Conservation (phyloP, 2,329 filamentous ascomycete species). For the Fusarium xylarioides region DNA sequence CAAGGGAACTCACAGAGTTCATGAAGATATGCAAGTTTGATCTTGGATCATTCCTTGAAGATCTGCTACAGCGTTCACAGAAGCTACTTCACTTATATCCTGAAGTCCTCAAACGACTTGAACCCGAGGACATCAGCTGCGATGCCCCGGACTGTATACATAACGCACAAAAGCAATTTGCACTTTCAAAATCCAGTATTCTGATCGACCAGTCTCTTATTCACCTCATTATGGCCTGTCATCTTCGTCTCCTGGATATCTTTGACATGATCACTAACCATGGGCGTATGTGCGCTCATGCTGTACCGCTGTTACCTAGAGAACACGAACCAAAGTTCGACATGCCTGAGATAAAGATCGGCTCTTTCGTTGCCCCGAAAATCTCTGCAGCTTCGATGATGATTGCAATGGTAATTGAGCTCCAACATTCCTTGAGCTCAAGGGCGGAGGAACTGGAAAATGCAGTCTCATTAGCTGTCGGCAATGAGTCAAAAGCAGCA, state of each 20-base stretch:
- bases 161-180: slow-evolving; percentile 6
- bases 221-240: slow-evolving; percentile 50
- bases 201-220: slow-evolving; percentile 49
- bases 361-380: slow-evolving; percentile 49
- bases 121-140: slow-evolving; percentile 36
- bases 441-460: slow-evolving; percentile 25
- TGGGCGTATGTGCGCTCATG: slow-evolving; percentile 45
- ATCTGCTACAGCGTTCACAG: slow-evolving; percentile 48
- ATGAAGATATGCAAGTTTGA: slow-evolving; percentile 39
- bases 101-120: slow-evolving; percentile 31
- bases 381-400: slow-evolving; percentile 47
- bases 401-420: slow-evolving; percentile 45
- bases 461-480: slow-evolving; percentile 2
- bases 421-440: slow-evolving; percentile 39
- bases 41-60: slow-evolving; percentile 45
- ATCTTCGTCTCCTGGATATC: slow-evolving; percentile 50
- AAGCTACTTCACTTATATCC: slow-evolving; percentile 50
- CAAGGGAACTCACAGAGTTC: slow-evolving; percentile 36
- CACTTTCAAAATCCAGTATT: slow-evolving; percentile 16
- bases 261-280: slow-evolving; percentile 48
- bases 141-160: slow-evolving; percentile 49
- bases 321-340: slow-evolving; percentile 46
- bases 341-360: slow-evolving; percentile 53
- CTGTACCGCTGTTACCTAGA: slow-evolving; percentile 41
- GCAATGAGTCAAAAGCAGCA: slow-evolving; percentile 25